Conservation (phyloP, 2,329 filamentous ascomycete species). For the Neospermospora avenae region DNA sequence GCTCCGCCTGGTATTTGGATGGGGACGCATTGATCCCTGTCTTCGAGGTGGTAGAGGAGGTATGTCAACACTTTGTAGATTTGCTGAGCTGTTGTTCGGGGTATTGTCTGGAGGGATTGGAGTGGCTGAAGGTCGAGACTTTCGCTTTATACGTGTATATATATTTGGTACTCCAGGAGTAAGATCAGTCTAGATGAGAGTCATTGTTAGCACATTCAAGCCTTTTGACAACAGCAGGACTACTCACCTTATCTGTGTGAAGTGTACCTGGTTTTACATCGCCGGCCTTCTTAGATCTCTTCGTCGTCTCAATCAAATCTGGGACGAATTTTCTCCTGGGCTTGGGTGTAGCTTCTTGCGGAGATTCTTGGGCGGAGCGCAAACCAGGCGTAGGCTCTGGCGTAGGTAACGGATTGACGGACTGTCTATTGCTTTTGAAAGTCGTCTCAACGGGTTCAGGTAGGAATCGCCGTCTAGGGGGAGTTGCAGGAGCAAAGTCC, state of each 20-base stretch:
- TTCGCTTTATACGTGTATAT: constrained; percentile 30
- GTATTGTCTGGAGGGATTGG: constrained; percentile 48
- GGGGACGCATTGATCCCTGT: constrained; percentile 41
- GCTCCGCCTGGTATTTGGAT: constrained; percentile 40
- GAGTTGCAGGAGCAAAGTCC: constrained; percentile 24
- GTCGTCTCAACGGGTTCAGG: constrained; percentile 72
- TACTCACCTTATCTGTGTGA: constrained; percentile 67
- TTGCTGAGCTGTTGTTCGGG: constrained; percentile 38
- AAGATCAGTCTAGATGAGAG: constrained; percentile 29
- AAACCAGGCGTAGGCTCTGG: constrained; percentile 56
- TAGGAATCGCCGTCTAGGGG: constrained; percentile 56
- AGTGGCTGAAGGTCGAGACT: constrained; percentile 22
- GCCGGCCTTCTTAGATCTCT: constrained; percentile 64
- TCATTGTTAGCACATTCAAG: constrained; percentile 9
- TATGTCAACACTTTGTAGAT: constrained; percentile 34
- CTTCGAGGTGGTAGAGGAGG: constrained; percentile 38
- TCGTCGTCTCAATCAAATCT: constrained; percentile 77
- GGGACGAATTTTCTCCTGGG: constrained; percentile 61
- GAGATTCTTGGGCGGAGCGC: constrained; percentile 36
- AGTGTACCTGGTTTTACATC: constrained; percentile 61
- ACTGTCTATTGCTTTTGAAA: constrained; percentile 51
- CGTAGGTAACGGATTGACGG: constrained; percentile 40
- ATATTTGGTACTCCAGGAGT: constrained; percentile 34
- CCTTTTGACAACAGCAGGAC: constrained; percentile 34
- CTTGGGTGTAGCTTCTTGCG: constrained; percentile 33